Conservation (phyloP, 2,329 filamentous ascomycete species). For the Trematosphaeria pertusa region DNA sequence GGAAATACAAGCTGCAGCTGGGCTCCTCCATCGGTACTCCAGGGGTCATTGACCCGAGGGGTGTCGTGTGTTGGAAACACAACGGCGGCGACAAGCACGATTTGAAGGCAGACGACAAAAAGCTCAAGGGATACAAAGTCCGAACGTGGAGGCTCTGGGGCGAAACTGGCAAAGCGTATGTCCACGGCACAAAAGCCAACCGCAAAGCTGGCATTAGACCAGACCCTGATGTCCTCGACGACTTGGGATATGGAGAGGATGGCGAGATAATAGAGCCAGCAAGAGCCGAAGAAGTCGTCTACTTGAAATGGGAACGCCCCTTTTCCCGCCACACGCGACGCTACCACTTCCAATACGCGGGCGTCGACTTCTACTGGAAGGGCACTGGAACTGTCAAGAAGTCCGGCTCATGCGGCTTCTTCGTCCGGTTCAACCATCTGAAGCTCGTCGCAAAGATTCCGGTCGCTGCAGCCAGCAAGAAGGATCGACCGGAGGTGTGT, state of each 20-base stretch:
- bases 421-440: conserved; percentile 36
- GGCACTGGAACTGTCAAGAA: conserved; percentile 39
- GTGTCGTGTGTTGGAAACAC: conserved; percentile 33
- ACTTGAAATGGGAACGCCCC: conserved; percentile 33
- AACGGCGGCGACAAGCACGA: conserved; percentile 22
- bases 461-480: neutral
- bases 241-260: neutral
- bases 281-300: conserved; percentile 31
- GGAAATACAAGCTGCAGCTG: conserved; percentile 39
- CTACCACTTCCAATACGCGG: conserved; percentile 35
- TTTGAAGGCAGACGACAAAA: conserved; percentile 13
- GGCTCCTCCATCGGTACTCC: conserved; percentile 22
- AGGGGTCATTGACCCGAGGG: conserved; percentile 37
- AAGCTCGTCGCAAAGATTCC: conserved; percentile 38
- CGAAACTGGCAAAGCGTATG: conserved; percentile 39
- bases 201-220: conserved; percentile 17
- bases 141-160: conserved; percentile 39
- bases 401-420: conserved; percentile 25
- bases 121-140: conserved; percentile 39
- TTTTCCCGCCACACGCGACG: conserved; percentile 33
- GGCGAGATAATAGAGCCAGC: conserved; percentile 2
- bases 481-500: conserved; percentile 23
- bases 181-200: conserved; percentile 24
- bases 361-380: conserved; percentile 45
- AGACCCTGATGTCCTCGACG: conserved; percentile 24